Conservation (phyloP, 257 asterid species). For the Rehmannia glutinosa region DNA sequence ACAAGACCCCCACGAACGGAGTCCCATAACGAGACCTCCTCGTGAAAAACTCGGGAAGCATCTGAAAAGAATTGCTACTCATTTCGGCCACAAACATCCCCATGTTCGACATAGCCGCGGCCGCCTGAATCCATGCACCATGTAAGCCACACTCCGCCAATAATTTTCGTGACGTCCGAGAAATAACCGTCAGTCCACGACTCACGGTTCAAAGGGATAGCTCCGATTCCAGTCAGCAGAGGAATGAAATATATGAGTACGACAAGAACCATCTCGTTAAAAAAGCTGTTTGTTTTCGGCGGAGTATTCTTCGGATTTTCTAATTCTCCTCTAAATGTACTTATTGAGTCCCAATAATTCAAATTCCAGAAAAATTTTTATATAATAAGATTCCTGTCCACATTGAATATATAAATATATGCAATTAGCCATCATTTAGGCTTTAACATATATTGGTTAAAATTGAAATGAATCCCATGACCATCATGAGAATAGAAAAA, state of each 20-base stretch:
- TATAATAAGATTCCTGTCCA: slow-evolving; percentile 67
- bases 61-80: slow-evolving; percentile 68
- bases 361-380: slow-evolving; percentile 68
- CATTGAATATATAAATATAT: slow-evolving; percentile 39
- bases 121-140: slow-evolving; percentile 64
- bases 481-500: slow-evolving; percentile 60
- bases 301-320: slow-evolving; percentile 52
- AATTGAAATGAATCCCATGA: slow-evolving; percentile 60
- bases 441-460: slow-evolving; percentile 41
- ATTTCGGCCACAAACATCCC: slow-evolving; percentile 71
- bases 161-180: slow-evolving; percentile 43
- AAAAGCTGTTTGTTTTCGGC: slow-evolving; percentile 61
- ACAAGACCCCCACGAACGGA: slow-evolving; percentile 50
- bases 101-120: slow-evolving; percentile 70
- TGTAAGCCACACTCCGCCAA: slow-evolving; percentile 67
- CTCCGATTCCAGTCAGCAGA: slow-evolving; percentile 50
- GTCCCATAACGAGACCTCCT: slow-evolving; percentile 60
- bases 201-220: slow-evolving; percentile 44
- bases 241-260: slow-evolving; percentile 57
- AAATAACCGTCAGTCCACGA: slow-evolving; percentile 65
- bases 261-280: slow-evolving; percentile 52
- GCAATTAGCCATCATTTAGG: slow-evolving; percentile 60
- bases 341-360: slow-evolving; percentile 72
- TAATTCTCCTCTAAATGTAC: slow-evolving; percentile 66
- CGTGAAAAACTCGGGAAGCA: slow-evolving; percentile 55